These are phyloP conservation scores for Aspergillus sp. DNA, from an alignment of 2,329 filamentous ascomycete species.

Conservation along the genomic window DNA sequence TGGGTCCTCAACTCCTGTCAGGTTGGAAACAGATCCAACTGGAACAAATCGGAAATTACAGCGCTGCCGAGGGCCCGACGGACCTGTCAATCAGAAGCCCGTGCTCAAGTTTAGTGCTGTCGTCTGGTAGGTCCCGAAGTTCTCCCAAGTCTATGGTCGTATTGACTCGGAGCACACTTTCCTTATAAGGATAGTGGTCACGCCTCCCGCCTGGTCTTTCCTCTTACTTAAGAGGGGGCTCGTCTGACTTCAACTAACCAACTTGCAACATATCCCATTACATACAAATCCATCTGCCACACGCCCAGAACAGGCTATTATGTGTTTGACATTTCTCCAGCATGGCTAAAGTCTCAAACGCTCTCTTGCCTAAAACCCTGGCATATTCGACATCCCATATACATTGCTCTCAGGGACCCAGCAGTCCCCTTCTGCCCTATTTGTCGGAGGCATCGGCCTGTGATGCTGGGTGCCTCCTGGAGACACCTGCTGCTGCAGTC, in stretches of 20 bases:
- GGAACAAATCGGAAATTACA: too few species aligned
- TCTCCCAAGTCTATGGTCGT: neutral
- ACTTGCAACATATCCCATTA: neutral
- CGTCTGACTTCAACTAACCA: too few species aligned
- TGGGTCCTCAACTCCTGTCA: too few species aligned
- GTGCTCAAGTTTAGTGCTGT: too few species aligned
- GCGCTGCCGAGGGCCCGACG: too few species aligned
- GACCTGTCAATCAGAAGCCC: too few species aligned
- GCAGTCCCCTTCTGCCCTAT: constrained; percentile 29
- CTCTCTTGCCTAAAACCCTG: constrained; percentile 20
- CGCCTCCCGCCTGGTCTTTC: too few species aligned
- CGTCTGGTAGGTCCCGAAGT: too few species aligned
- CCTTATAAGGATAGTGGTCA: neutral
- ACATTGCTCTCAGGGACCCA: constrained; percentile 31
- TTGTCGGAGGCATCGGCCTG: constrained; percentile 12
- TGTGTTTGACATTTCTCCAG: neutral
- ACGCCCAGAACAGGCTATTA: too few species aligned
- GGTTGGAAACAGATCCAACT: too few species aligned
- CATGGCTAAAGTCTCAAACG: neutral
- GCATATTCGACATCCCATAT: constrained; percentile 26
- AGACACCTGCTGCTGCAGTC: constrained; percentile 16
- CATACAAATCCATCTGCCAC: neutral
- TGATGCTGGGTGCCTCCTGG: constrained; percentile 9
- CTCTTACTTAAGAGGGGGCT: too few species aligned
- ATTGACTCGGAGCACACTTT: neutral